Base-by-base conservation (phyloP, 192 early-diverging fungal species). In the Coemansia sp. region DNA sequence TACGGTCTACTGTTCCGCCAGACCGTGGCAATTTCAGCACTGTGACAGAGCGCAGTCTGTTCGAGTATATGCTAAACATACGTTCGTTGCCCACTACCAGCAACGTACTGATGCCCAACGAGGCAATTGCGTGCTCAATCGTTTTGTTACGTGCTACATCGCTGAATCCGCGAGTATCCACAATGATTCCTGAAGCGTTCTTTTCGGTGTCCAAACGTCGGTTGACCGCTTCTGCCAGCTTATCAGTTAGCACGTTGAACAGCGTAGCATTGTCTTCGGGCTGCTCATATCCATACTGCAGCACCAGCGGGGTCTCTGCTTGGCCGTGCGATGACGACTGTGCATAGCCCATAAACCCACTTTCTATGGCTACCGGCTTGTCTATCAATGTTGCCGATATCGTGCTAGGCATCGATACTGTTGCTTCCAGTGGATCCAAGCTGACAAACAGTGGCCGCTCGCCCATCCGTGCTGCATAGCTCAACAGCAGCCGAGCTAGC, bases 41-140 rank as follows among this genome's bases (percentile, higher is more conserved):
- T 0, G 80, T 68, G 8, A 51, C 51, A 7, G 80, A 65, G 56
- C 76, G 81, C 37, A 82, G 81, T 28, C 84, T 67, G n/a, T 80
- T 59, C 5, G 62, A 72, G 58, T 96, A 82, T 40, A 92, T 84
- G 61, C 88, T 92, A 79, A 87, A 94, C 50, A 99, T 80, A 52
- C 96, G 85, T 63, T 99, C 96, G 60, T 96, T 89, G 10, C 94
- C 95, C 31, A 99, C 73, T 0, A 95, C 90, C 31, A 96, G 69
- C 20, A 99, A 79, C n/a, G 85, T 83, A 57, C 87, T 88, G 15
- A 94, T 92, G 80, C 59, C 6, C 37, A 97, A 87, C 0, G 79
- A 68, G 11, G 81, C 64, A 19, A 96, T 86, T 3, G 86, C 84
- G 46, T 92, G 79, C 16, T 83, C 81, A 33, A 95, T 83, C 3